A percentile compares a stretch with the other conserved stretches of the same genome.
These are phyloP conservation scores for Crataegus laevigata DNA, from an alignment of 306 rosid genomes.

Conservation along the genomic window DNA sequence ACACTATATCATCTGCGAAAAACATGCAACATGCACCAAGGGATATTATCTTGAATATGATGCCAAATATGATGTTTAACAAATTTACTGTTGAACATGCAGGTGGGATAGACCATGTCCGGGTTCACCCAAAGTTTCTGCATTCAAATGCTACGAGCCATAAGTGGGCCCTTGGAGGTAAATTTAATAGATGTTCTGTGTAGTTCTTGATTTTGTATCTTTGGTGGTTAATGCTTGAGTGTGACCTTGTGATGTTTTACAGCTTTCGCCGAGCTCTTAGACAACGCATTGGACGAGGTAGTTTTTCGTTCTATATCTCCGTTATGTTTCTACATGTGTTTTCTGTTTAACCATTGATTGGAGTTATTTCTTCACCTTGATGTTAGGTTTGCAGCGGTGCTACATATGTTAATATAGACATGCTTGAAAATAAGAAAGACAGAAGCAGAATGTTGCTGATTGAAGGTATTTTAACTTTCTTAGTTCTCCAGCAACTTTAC, in stretches of 20 bases:
- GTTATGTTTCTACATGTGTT: not conserved
- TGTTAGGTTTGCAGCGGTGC: constrained; percentile 84
- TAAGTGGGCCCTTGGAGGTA: constrained; percentile 99
- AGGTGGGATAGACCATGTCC: constrained; percentile 94
- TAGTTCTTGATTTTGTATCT: constrained; percentile 1
- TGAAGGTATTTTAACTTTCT: constrained; percentile 51
- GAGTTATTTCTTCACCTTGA: constrained; percentile 16
- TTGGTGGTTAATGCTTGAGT: not conserved
- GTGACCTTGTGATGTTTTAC: constrained; percentile 26
- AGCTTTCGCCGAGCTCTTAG: constrained; percentile 98
- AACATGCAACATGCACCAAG: too few species aligned
- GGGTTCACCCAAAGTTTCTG: constrained; percentile 97
- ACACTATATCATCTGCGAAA: too few species aligned
- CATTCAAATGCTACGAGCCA: constrained; percentile 99
- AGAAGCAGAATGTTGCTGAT: constrained; percentile 60
- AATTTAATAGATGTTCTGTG: not conserved
- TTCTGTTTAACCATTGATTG: constrained; percentile 9
- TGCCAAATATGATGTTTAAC: not conserved
- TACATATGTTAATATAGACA: constrained; percentile 72
- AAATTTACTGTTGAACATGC: constrained; percentile 14
- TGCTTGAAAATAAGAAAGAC: constrained; percentile 66
- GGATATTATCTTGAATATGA: too few species aligned
- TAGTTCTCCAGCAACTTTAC: not conserved
- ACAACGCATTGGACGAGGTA: constrained; percentile 94
- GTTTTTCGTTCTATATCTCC: not conserved